Base-by-base conservation (phyloP, 2,329 filamentous ascomycete species). In the Periconia macrospinosa region DNA sequence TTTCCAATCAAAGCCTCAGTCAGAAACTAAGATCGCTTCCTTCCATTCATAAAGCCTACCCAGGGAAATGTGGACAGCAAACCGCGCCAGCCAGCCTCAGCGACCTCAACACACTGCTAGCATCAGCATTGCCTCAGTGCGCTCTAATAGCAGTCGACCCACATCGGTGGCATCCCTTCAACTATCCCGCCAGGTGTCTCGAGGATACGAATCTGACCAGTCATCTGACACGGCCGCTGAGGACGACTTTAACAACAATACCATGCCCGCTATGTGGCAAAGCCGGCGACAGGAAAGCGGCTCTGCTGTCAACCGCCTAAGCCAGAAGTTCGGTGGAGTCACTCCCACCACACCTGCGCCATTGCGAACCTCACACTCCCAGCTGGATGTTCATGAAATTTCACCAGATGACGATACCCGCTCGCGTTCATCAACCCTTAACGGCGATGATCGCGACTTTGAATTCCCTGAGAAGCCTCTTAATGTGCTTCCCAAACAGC, bases 21-120 rank as follows among this genome's bases (percentile, higher is more conserved):
- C 20, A 18, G 19, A 46, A 35, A 45, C 13, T n/a, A 47, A 43
- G 45, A 41, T 43, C 56, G 15, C 33, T 55, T 47, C 47, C 45
- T 48, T 45, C 23, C 46, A 43, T 35, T 54, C 44, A 30, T 52
- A 41, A n/a, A 51, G 45, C 27, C 9, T 59, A 23, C 30, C 9
- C 40, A 15, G 58, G 47, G 61, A 63, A 53, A 73, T 73, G 71
- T 73, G 71, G 71, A 66, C 62, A 35, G 59, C 69, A 48, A 64
- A 57, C 45, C 66, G 71, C 35, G 50, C 60, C 44, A 37, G 33
- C 33, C 33, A 37, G 33, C 59, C 61, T 40, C 55, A 66, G 20
- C 58, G 63, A 56, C 54, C 62, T 40, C 61, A 64, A 55, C 69
- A 65, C 47, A 68, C 68, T 47, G 46, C 59, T 17, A 71, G 69